Evolutionary conservation across 768 basidiomycete species (phyloP).

Genomic region (Auriscalpium orientale): DNA sequence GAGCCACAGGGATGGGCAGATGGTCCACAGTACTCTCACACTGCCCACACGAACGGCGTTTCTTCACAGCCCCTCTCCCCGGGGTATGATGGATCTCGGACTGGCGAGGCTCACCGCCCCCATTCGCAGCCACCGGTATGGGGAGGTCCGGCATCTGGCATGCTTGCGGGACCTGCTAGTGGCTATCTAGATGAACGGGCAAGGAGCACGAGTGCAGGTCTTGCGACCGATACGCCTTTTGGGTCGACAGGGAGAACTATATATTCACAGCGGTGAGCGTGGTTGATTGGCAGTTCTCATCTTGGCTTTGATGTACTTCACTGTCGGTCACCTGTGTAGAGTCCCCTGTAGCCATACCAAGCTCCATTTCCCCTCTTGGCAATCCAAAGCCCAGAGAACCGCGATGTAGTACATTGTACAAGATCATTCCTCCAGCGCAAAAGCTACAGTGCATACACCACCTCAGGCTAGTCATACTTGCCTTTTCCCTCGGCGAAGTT

Average conservation of each 20-base stretch:
- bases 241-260: constrained; percentile 15
- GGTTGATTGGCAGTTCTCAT: too few species aligned
- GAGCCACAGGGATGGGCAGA: neutral
- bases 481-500: constrained; percentile 53
- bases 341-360: too few species aligned
- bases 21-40: neutral
- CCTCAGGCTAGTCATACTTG: constrained; percentile 21
- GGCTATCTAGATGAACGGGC: constrained; percentile 12
- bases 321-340: too few species aligned
- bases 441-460: neutral
- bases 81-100: neutral
- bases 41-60: neutral
- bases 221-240: constrained; percentile 5
- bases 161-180: constrained; percentile 14
- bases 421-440: too few species aligned
- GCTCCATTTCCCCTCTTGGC: too few species aligned
- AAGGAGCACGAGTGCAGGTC: neutral
- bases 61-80: neutral
- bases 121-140: neutral
- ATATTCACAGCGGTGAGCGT: constrained; percentile 13
- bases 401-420: too few species aligned
- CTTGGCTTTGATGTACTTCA: too few species aligned
- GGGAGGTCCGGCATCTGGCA: neutral
- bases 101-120: neutral
- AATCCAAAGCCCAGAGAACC: too few species aligned